Evolutionary conservation across 345 rosid species (phyloP).

Genomic region (Eutrema heterophyllum): DNA sequence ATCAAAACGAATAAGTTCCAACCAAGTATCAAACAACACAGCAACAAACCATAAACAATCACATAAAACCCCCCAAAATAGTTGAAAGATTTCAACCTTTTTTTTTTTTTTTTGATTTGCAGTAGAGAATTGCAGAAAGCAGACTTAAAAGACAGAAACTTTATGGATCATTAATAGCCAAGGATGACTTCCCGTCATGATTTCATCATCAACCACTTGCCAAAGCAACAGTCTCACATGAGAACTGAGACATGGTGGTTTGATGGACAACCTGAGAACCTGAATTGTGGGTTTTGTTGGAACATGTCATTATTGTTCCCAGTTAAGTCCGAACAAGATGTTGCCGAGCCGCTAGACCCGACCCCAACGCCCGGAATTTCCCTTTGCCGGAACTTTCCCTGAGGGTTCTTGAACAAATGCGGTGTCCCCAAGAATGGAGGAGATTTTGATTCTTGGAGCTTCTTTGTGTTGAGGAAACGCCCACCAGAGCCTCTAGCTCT

Average conservation of each 20-base stretch:
- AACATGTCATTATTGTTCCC: constrained; percentile 25
- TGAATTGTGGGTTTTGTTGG: constrained; percentile 20
- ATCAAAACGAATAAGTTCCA: neutral
- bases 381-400: neutral
- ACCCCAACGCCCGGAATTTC: constrained; percentile 23
- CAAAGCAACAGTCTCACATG: constrained; percentile 14
- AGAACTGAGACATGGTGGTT: constrained; percentile 36
- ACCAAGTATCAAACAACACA: neutral
- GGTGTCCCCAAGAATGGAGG: constrained; percentile 5
- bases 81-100: neutral
- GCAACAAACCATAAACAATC: neutral
- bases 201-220: constrained; percentile 15
- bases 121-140: constrained; percentile 1
- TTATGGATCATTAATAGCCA: constrained; percentile 43
- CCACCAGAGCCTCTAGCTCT: constrained; percentile 81
- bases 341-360: constrained; percentile 35
- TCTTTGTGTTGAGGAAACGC: constrained; percentile 65
- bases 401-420: constrained; percentile 24
- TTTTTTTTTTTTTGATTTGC: neutral
- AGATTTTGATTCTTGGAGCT: constrained; percentile 40
- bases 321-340: constrained; percentile 16
- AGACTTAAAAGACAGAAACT: neutral
- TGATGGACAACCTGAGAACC: constrained; percentile 29
- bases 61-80: neutral
- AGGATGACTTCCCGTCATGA: constrained; percentile 75